Base-by-base conservation (phyloP, 495 filamentous ascomycete genomes). In the Tuber aestivum region DNA sequence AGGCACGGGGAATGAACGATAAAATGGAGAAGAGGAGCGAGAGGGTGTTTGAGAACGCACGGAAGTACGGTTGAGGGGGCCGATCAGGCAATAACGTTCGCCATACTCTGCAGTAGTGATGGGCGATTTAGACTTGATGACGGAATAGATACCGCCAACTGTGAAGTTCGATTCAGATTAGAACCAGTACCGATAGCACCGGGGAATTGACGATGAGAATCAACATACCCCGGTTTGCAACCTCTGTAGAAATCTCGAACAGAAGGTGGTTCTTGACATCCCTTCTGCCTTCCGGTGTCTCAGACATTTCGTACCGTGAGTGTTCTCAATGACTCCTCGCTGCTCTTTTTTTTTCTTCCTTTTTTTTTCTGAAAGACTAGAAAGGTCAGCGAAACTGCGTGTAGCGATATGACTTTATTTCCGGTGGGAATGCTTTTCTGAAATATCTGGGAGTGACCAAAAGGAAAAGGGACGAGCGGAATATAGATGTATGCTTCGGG, bases 41-140 rank as follows among this genome's bases (percentile, higher is more conserved):
- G 69, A 76, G 72, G 69, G 73, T 41, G 48, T 35, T 73, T 69
- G 70, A 73, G 70, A 71, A 85, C 91, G 79, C 86, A 93, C 92
- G 7, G 95, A 98, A 76, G 91, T 88, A 79, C 91, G 90, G 83
- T 98, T 98, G 82, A 97, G 89, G 71, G 95, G 95, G 9, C 95
- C 95, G 84, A 99, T 94, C 71, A 99, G 87, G 61, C 93, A 97
- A 85, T 99, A 99, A 75, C 93, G 90, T 74, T 97, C 93, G 81
- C 95, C 96, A 95, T 98, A 99, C 84, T 99, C 95, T 27, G 94
- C 94, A 0, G 95, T 97, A 41, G 95, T 99, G 70, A 99, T 95
- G 14, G 95, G 94, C 32, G 95, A 95, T 84, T 99, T 99, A 72
- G 95, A 99, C 86, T 99, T 99, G 83, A 99, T 90, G 72, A 99